Evolutionary conservation across 176 grass and related monocot genomes (phyloP), one percentile per base, ranked within the genome.

Genomic region (Triticum turgidum): DNA sequence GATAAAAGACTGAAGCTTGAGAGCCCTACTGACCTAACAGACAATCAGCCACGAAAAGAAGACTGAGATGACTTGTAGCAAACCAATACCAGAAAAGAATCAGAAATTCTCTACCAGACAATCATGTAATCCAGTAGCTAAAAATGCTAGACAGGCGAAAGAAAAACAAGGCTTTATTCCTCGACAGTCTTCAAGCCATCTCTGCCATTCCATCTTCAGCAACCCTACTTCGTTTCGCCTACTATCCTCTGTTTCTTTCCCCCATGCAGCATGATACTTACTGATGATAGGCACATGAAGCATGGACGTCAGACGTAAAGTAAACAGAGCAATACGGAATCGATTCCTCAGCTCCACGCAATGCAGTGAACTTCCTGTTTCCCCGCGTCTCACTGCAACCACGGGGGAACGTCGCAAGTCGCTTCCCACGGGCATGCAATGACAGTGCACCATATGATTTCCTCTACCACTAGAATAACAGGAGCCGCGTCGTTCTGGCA

Each of bases 401-500:
- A 18, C 7, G 35, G 15, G 4, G 30, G 38, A 83, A 11, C 17
- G 7, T 73, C 11, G 10, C 18, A 75, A 22, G 58, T 0, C 30
- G 24, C 68, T 30, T 17, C 66, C 27, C 1, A 61, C 15, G n/a
- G 27, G 33, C 64, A 87, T 35, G 74, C 58, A 61, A 76, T 29
- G 45, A 49, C 24, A 75, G 34, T 76, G 20, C 61, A 69, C 3
- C 82, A n/a, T 49, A 84, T 20, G 20, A 87, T 75, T 82, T 87
- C 45, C 45, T 49, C 76, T 84, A 59, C 56, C 18, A 3, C 34
- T 69, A 79, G 80, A 49, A 42, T 3, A 13, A 80, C 37, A 74
- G 6, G 67, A 79, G 76, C 54, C 12, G 35, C 34, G 54, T 47
- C 67, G 51, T 35, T 85, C 45, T 42, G 80, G 74, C 78, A 62